Evolutionary conservation across 805 yeast genomes (phyloP), one percentile per base, ranked within the genome.

Genomic region (Clavispora fructus): DNA sequence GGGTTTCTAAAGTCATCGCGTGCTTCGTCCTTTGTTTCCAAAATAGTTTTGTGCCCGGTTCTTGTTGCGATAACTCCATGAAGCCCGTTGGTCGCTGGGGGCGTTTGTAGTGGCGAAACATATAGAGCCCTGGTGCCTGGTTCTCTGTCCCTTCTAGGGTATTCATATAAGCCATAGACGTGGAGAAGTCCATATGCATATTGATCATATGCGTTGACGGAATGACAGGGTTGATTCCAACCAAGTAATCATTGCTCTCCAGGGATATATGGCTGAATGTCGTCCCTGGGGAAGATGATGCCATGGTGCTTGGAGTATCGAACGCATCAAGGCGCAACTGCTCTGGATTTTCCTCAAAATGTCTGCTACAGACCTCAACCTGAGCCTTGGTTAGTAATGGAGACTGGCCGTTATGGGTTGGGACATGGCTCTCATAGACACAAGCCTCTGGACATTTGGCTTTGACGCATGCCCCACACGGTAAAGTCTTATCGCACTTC

Each of bases 61-160:
- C 62, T 41, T 54, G 55, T 41, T 57, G 53, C 40, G 57, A 53
- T 40, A 56, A 39, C 26, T 45, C 52, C 13, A 52, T 39, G 12
- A 55, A 35, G 7, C 49, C 53, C 2, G 54, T 38, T 10, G 52
- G 53, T n/a, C 53, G 28, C 40, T 44, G 46, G 26, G 49, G 27
- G 12, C 45, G 35, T 35, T 41, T 46, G 42, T 50, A 31, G 19
- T 42, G 32, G 17, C 43, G 33, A 27, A 35, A 44, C 14, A 39
- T 39, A 23, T 27, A 26, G 29, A 25, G 23, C 7, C 7, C 11
- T 6, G 40, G 28, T n/a, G 7, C 11, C 23, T 27, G 30, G n/a
- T 14, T 12, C n/a, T 27, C 30, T 11, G 17, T 31, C 3, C 17
- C 39, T 6, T 10, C 41, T 9, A 9, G 7, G 0, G 38, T 14